Evolutionary conservation across 2,329 filamentous ascomycete species (phyloP).

Genomic region (Colletotrichum neosansevieriae): DNA sequence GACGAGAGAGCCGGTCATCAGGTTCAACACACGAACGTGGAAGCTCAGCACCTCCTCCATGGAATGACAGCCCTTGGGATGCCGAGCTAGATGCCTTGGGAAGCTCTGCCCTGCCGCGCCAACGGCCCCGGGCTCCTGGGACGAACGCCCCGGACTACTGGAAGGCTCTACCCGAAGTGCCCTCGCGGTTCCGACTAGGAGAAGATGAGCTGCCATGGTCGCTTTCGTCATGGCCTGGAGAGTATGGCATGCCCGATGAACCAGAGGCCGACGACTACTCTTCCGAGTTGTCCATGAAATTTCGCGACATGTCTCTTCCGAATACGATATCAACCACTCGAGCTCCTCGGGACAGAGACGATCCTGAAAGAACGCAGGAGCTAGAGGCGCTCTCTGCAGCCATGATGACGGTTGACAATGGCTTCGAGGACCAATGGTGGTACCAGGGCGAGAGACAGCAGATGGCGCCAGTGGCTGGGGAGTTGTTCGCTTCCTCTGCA

Average conservation of each 20-base stretch:
- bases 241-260: slow-evolving; percentile 33
- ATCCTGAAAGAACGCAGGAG: slow-evolving; percentile 45
- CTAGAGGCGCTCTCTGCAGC: slow-evolving; percentile 64
- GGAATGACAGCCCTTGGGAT: slow-evolving; percentile 62
- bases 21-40: slow-evolving; percentile 57
- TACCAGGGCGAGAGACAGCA: slow-evolving; percentile 56
- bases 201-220: slow-evolving; percentile 63
- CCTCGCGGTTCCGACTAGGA: slow-evolving; percentile 56
- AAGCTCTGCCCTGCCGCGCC: slow-evolving; percentile 45
- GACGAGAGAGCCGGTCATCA: slow-evolving; percentile 38
- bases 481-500: slow-evolving; percentile 42
- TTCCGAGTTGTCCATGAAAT: slow-evolving; percentile 37
- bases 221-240: slow-evolving; percentile 50
- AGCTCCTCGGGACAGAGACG: slow-evolving; percentile 21
- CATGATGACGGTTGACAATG: slow-evolving; percentile 69
- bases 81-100: slow-evolving; percentile 48
- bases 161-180: slow-evolving; percentile 58
- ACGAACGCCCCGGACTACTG: slow-evolving; percentile 47
- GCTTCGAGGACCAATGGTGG: slow-evolving; percentile 71
- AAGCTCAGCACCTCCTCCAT: slow-evolving; percentile 61
- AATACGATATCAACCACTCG: neutral
- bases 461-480: slow-evolving; percentile 44
- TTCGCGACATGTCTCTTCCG: slow-evolving; percentile 29
- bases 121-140: slow-evolving; percentile 32
- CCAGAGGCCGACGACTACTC: slow-evolving; percentile 29